Evolutionary conservation across 179 eudicot species (phyloP).

Genomic region (Beta corolliflora): DNA sequence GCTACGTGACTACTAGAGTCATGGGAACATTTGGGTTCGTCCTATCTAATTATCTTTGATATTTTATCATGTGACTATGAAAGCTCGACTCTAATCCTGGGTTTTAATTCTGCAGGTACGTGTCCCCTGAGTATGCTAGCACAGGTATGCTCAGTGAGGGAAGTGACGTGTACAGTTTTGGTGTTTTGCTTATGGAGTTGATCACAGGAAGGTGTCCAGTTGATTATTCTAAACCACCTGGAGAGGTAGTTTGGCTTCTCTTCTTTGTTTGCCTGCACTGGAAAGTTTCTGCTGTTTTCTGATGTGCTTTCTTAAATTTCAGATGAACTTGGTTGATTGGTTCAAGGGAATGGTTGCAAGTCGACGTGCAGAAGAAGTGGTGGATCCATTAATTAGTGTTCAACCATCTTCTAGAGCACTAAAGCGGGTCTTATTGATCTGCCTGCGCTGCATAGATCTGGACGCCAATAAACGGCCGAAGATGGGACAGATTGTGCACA

Average conservation of each 20-base stretch:
- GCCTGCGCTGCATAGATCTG: constrained; percentile 86
- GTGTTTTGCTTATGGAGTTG: constrained; percentile 90
- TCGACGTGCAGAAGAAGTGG: constrained; percentile 67
- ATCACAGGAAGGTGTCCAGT: constrained; percentile 86
- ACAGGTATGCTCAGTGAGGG: constrained; percentile 95
- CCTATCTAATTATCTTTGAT: constrained; percentile 1
- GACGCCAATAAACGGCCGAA: constrained; percentile 84
- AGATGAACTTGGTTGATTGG: constrained; percentile 98
- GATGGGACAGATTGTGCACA: constrained; percentile 93
- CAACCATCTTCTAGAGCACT: constrained; percentile 74
- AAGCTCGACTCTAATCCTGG: not conserved
- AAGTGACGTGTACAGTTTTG: constrained; percentile 91
- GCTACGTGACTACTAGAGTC: constrained; percentile 86
- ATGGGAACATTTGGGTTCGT: constrained; percentile 97
- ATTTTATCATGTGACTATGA: not conserved
- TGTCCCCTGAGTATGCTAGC: constrained; percentile 96
- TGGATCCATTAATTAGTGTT: constrained; percentile 56
- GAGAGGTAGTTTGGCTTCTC: constrained; percentile 64
- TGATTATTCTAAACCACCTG: constrained; percentile 88
- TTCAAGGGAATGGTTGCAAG: constrained; percentile 78
- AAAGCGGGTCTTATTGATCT: constrained; percentile 69
- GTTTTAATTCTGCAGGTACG: constrained; percentile 56
- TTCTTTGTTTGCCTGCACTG: constrained; percentile 5
- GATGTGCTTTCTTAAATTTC: constrained; percentile 21
- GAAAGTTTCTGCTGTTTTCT: not conserved